Evolutionary conservation across 176 grass and related monocot genomes (phyloP), one percentile per base, ranked within the genome.

Genomic region (Aegilops sharonensis): DNA sequence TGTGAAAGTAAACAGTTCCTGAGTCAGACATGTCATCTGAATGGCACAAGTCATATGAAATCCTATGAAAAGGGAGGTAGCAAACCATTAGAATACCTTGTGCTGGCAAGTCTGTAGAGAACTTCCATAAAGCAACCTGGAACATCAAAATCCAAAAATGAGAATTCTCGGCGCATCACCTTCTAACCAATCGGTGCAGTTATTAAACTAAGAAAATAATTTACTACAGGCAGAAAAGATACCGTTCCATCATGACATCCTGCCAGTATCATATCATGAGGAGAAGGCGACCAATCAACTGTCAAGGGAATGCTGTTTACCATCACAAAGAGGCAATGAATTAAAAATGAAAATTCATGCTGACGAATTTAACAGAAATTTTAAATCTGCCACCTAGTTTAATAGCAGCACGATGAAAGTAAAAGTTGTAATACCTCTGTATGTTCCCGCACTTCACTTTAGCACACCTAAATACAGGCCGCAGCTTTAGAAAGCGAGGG

Each of bases 181-280:
- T 89, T 78, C 1, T 78, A 83, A 67, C 23, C 2, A 74, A 83
- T 62, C 23, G 64, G 50, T 43, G 35, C 37, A 78, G 65, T 17
- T 29, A 54, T 64, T 23, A 34, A 72, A 34, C 29, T 64, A 72
- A 86, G 56, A 25, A 86, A 79, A 84, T 15, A 84, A 59, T 62
- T 80, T 87, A 65, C 72, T 31, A 59, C 52, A 63, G 59, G 40
- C 48, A 35, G 40, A 71, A 77, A 87, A 84, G 14, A 82, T 94
- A 98, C 96, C 81, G 89, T 94, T 89, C 96, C 96, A 87, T 98
- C 96, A 80, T 98, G 93, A 84, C 96, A 98, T 89, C 96, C 96
- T 48, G 96, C 96, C 78, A 98, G 88, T 91, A 98, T 95, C 86
- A 98, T 88, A 91, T 98, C 93, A 75, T 90, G 86, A 78, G 91